Percentiles rank a stretch among this genome's conserved stretches.
phyloP scores from a whole-genome alignment of 768 basidiomycete species.

The Rhodotorula paludigena region DNA sequence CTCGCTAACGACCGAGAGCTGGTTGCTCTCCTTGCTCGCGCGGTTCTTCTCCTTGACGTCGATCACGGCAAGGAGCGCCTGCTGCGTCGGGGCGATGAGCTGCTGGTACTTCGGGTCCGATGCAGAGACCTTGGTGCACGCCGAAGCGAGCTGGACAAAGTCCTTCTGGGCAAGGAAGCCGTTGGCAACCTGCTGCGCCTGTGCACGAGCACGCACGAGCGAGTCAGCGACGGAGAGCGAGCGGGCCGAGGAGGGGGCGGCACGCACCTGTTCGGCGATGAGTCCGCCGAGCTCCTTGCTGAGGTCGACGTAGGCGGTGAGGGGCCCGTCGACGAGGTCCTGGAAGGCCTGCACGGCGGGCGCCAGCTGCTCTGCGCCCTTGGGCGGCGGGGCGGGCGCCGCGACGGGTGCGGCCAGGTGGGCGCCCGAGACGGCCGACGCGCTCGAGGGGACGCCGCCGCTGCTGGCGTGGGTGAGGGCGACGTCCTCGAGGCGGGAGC shows the following conservation, averaged over 20 bases:
- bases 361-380: conserved; percentile 49
- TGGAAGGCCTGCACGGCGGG: conserved; percentile 67
- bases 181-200: conserved; percentile 67
- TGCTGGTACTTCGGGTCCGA: conserved; percentile 51
- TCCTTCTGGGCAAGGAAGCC: conserved; percentile 65
- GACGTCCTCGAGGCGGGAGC: conserved; percentile 86
- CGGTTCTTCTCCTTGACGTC: conserved; percentile 75
- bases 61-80: conserved; percentile 68
- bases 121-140: conserved; percentile 69
- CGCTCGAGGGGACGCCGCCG: conserved; percentile 39
- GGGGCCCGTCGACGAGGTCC: conserved; percentile 63
- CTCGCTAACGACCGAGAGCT: conserved; percentile 75
- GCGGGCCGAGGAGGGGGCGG: conserved; percentile 41
- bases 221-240: neutral
- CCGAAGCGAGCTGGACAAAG: conserved; percentile 62
- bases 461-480: conserved; percentile 53
- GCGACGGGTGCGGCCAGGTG: conserved; percentile 42
- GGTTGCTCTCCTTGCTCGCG: conserved; percentile 74
- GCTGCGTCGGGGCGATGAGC: conserved; percentile 64
- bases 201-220: neutral
- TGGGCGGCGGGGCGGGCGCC: conserved; percentile 12
- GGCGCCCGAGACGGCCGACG: conserved; percentile 41
- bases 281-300: conserved; percentile 65
- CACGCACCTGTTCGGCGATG: conserved; percentile 80
- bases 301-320: conserved; percentile 68